These are phyloP conservation scores for Lepiota brunneoincarnata DNA, from an alignment of 768 basidiomycete genomes.

Conservation along the genomic window DNA sequence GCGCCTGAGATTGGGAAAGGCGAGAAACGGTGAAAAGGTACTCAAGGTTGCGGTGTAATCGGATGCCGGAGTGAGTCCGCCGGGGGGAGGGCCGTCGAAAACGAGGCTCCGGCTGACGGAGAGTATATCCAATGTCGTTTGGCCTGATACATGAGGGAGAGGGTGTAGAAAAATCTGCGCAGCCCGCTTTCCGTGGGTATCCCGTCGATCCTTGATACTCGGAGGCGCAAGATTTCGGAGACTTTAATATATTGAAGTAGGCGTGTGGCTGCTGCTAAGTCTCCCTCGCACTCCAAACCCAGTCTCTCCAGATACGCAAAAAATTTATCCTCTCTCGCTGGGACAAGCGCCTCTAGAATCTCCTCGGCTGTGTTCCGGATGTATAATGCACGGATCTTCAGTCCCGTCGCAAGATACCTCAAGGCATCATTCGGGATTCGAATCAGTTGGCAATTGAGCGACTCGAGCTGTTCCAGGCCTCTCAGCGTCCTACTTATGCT, in stretches of 20 bases:
- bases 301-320: conserved; percentile 3
- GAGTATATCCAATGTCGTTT: neutral
- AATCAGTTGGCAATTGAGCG: neutral
- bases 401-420: neutral
- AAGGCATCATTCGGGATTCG: neutral
- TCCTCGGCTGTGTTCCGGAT: neutral
- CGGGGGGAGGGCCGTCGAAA: neutral
- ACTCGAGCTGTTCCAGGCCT: neutral
- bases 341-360: neutral
- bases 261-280: neutral
- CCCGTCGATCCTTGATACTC: neutral
- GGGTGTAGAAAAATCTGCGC: neutral
- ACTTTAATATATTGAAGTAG: neutral
- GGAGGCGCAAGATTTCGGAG: too few relatives aligned
- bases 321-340: neutral
- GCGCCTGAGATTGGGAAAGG: neutral
- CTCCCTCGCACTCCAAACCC: neutral
- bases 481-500: neutral
- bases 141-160: too few relatives aligned
- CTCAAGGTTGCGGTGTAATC: neutral
- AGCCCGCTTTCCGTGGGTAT: neutral
- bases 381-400: neutral
- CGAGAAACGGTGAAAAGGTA: conserved; percentile 1
- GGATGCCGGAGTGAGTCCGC: neutral
- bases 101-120: neutral